Base-by-base conservation (phyloP, 495 filamentous ascomycete species). In the Penicillium antarcticum region DNA sequence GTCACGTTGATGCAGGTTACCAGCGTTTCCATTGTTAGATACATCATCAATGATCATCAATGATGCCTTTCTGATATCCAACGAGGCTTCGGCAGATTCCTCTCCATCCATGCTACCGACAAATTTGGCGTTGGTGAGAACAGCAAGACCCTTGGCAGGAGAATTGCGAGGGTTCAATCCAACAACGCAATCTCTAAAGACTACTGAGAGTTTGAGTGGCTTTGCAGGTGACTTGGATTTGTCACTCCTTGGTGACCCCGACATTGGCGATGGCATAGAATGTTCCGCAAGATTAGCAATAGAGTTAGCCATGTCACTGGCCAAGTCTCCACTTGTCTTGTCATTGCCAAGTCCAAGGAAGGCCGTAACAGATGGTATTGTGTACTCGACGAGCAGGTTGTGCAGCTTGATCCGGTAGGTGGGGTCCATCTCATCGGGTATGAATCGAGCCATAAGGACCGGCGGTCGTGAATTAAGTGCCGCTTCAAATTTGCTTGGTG, bases 361-460 rank as follows among this genome's bases (percentile, higher is more conserved):
- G 37, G 87, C 87, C 74, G 94, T 87, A 4, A 96, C 60, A 6
- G 87, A 88, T 3, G 88, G 77, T 10, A 97, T 83, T 7, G 83
- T 84, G 66, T 99, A 97, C 55, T 99, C 95, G 16, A 88, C 60
- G 45, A 83, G 84, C 11, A 96, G 45, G 53, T 92, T 88, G 66
- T 86, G 84, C 23, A 97, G 65, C 63, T 95, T 95, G 52, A 97
- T 60, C 65, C 92, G 95, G 46, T 96, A 71, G 11, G 89, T 85
- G 0, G 95, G 91, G 48, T 97, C 92, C 71, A 95, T 88, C 58
- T 97, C 95, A 64, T 97, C 91, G 0, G 88, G 88, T 45, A 99
- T 86, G 68, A 94, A 87, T 39, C 95, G 80, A 54, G 86, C 83
- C 85, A 91, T 89, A 23, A 90, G 56, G 64, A 87, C 82, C 2